Evolutionary conservation across 257 asterid species (phyloP).

Genomic region (Solanum chaucha): DNA sequence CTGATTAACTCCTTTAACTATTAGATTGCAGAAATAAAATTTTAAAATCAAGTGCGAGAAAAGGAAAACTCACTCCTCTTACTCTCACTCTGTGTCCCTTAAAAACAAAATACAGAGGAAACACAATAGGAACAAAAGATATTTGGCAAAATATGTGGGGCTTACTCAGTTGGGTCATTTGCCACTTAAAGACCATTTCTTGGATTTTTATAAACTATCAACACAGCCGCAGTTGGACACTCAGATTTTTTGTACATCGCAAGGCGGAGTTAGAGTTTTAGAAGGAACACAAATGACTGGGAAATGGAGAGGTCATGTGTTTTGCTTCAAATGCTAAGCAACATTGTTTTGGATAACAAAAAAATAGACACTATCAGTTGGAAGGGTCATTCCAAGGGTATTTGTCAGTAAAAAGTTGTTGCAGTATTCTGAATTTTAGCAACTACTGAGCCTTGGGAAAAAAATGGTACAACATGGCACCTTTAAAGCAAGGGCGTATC

Average conservation of each 20-base stretch:
- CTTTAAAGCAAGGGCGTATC: not conserved
- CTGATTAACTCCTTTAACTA: not conserved
- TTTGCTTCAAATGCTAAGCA: not conserved
- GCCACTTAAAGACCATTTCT: not conserved
- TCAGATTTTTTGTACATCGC: not conserved
- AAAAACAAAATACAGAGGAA: not conserved
- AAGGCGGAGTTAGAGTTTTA: not conserved
- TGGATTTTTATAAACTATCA: not conserved
- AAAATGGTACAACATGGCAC: not conserved
- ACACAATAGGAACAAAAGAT: not conserved
- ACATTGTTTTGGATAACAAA: not conserved
- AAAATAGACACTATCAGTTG: not conserved
- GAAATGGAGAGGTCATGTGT: not conserved
- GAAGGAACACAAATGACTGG: not conserved
- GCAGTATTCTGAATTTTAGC: not conserved
- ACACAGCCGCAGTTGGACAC: not conserved
- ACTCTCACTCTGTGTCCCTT: constrained; percentile 6
- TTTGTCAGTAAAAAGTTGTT: not conserved
- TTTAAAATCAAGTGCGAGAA: not conserved
- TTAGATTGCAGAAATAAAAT: not conserved
- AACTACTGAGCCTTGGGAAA: not conserved
- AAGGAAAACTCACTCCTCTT: not conserved
- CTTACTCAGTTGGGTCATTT: not conserved
- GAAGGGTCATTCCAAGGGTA: not conserved
- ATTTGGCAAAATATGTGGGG: not conserved